Evolutionary conservation across 345 rosid species (phyloP), one percentile per base, ranked within the genome.

Genomic region (Noccaea bulbosa): DNA sequence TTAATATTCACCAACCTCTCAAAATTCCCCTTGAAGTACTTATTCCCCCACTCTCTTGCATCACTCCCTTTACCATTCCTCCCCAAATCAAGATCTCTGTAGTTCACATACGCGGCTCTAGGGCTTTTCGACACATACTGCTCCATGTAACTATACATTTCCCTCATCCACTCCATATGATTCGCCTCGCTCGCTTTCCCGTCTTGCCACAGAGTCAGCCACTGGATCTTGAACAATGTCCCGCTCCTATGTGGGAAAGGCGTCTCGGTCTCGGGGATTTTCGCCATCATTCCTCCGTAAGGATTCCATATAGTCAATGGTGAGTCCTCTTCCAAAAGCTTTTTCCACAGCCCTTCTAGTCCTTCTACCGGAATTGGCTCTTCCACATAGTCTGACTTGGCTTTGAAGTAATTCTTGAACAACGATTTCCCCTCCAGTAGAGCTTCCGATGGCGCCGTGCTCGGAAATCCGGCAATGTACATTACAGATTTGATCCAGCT

Each of bases 331-430:
- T 52, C 60, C 10, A 71, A 24, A 41, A 77, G 43, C 58, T 46
- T 71, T n/a, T 66, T 40, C 77, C 77, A 77, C 27, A 77, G 17
- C 3, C 80, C 80, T 71, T 71, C 65, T 27, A 77, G 10, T 7
- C 72, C 80, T 43, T 59, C 38, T 15, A 71, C 12, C 30, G 80
- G 73, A 11, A 77, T 77, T 33, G 80, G 65, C 58, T 77, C 75
- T 75, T 72, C 85, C 75, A 85, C 88, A 45, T 81, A 87, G 49
- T 91, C 93, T 1, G 96, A 91, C 78, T 86, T 87, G 45, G 84
- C 94, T 70, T 86, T 86, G 83, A 86, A 88, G 69, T 58, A 49
- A 79, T 82, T 83, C 79, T 80, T 80, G 79, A 74, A 83, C 7
- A 67, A 72, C 1, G 80, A 76, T 63, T 80, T 85, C 9, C 88